phyloP scores from a whole-genome alignment of 768 basidiomycete genomes.

The Trametes maxima region DNA sequence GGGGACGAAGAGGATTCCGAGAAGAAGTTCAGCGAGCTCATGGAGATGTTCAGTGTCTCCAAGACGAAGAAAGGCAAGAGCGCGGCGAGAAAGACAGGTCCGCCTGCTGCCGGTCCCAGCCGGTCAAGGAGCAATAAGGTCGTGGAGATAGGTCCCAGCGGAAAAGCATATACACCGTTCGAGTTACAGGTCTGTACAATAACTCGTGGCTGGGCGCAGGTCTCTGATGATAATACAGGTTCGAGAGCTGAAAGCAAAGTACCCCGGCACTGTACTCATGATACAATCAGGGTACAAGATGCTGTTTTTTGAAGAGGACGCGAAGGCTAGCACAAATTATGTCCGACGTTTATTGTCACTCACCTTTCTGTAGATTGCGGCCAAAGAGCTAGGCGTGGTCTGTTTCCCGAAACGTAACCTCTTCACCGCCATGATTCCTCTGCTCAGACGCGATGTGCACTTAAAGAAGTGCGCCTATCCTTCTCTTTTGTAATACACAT shows the following conservation, averaged over 20 bases:
- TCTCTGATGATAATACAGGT: slow-evolving; percentile 13
- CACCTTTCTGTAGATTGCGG: slow-evolving; percentile 54
- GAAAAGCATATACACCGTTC: slow-evolving; percentile 72
- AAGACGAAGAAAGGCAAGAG: slow-evolving; percentile 36
- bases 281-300: slow-evolving; percentile 86
- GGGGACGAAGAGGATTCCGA: slow-evolving; percentile 48
- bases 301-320: slow-evolving; percentile 83
- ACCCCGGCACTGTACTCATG: slow-evolving; percentile 71
- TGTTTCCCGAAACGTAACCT: slow-evolving; percentile 75
- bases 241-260: slow-evolving; percentile 56
- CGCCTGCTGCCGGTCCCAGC: slow-evolving; percentile 1
- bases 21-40: slow-evolving; percentile 48
- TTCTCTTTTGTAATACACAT: not conserved
- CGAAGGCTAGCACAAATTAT: slow-evolving; percentile 50
- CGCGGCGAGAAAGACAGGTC: slow-evolving; percentile 23
- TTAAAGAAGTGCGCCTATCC: slow-evolving; percentile 62
- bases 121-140: slow-evolving; percentile 36
- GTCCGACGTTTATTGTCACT: not conserved
- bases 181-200: slow-evolving; percentile 61
- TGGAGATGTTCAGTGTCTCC: slow-evolving; percentile 43
- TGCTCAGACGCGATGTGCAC: slow-evolving; percentile 66
- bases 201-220: not conserved
- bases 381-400: slow-evolving; percentile 77
- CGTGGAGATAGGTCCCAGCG: slow-evolving; percentile 64
- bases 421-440: slow-evolving; percentile 72